Evolutionary conservation across 2,329 filamentous ascomycete species (phyloP), one percentile per base, ranked within the genome.

Genomic region (Claviceps sp.): DNA sequence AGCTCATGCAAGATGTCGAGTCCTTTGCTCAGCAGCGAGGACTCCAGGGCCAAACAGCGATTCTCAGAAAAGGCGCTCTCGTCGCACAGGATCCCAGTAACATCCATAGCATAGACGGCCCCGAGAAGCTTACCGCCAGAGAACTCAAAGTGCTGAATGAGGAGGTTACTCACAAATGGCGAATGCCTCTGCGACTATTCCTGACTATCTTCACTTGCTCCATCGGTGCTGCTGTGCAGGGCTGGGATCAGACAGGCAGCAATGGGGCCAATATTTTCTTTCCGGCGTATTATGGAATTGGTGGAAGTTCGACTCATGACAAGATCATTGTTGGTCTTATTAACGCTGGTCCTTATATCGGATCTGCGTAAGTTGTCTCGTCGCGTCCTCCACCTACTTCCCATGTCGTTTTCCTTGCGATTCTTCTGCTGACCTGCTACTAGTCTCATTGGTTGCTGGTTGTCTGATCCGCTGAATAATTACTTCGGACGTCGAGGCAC

Each of bases 401-500:
- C 17, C 19, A 10, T 7, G 8, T 43, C 7, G 11, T 6, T 14
- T 3, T 22, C 16, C 24, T 16, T 22, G 26, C 8, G 3, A 10
- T 22, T 43, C 17, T 43, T 43, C 41, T 14, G 26, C 26, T 30
- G 26, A 30, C 8, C 8, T 10, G 3, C 26, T 30, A 11, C 26
- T n/a, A 68, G 66, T 11, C 59, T 72, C 37, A 60, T 73, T 22
- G 79, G 80, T 14, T 81, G 78, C 62, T 84, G 80, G 82, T 64
- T 84, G 14, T 82, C 81, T 1, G 62, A 65, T 54, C 80, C 80
- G 3, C 59, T 77, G 30, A 84, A 84, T 63, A 72, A 80, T 56
- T 76, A 69, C 62, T 77, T 85, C 52, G 83, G 82, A 16, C 78
- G 82, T 54, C 72, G 82, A 16, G 81, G 81, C 41, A 82, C 79